phyloP scores from a whole-genome alignment of 2,329 filamentous ascomycete genomes.

The Decorospora gaudefroyi region DNA sequence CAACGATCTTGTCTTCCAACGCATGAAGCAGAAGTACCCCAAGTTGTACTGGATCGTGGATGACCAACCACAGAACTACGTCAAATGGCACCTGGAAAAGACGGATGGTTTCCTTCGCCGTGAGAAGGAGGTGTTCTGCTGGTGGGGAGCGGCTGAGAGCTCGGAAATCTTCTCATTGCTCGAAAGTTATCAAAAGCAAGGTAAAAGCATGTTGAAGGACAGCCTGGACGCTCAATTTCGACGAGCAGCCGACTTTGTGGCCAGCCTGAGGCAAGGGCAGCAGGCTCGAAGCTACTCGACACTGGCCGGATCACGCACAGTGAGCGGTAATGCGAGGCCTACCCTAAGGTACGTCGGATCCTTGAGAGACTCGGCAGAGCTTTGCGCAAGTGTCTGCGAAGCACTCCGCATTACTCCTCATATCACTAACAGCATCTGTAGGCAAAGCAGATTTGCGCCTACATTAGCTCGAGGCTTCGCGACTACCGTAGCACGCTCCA shows the following conservation, averaged over 20 bases:
- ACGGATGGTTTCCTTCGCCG: conserved; percentile 87
- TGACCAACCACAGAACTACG: conserved; percentile 92
- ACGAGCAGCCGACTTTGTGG: conserved; percentile 72
- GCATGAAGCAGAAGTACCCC: conserved; percentile 90
- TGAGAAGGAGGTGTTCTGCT: conserved; percentile 90
- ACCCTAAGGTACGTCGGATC: conserved; percentile 18
- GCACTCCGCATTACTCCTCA: background rate
- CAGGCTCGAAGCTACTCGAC: conserved; percentile 70
- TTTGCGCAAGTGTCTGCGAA: too few species aligned
- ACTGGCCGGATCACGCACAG: conserved; percentile 40
- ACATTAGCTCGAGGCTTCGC: conserved; percentile 57
- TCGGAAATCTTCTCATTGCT: conserved; percentile 83
- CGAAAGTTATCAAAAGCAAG: conserved; percentile 80
- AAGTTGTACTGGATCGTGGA: conserved; percentile 96
- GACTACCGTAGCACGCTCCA: conserved; percentile 51
- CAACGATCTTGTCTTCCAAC: conserved; percentile 90
- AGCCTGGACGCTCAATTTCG: conserved; percentile 87
- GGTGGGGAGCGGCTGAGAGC: conserved; percentile 84
- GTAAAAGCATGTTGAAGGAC: conserved; percentile 83
- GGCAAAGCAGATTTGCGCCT: conserved; percentile 41
- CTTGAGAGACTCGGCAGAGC: too few species aligned
- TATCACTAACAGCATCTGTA: background rate
- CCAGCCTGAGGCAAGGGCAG: conserved; percentile 62
- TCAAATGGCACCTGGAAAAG: conserved; percentile 94
- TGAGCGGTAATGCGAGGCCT: conserved; percentile 37